Percentiles rank a stretch among this genome's conserved stretches.
Evolutionary conservation across 2,329 filamentous ascomycete genomes (phyloP).

Genomic region (Penicillium sp.): DNA sequence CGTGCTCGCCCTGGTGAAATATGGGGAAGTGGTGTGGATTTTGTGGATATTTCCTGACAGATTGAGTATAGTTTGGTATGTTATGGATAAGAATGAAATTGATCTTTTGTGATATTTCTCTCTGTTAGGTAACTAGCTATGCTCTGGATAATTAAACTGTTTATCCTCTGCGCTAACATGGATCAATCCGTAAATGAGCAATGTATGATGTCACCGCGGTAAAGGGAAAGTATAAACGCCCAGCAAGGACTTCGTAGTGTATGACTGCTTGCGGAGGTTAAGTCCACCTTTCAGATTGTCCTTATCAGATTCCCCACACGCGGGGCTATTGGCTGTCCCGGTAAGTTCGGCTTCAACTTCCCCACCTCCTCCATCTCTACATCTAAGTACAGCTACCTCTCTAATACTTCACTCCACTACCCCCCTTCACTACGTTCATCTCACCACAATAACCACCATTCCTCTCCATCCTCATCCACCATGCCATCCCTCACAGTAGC

Average conservation of each 20-base stretch:
- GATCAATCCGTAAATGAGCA: not conserved
- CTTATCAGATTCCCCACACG: not conserved
- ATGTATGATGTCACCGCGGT: not conserved
- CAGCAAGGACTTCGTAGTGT: not conserved
- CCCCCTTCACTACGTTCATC: too few species aligned
- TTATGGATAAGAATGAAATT: not conserved
- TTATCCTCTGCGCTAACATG: not conserved
- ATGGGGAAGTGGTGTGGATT: not conserved
- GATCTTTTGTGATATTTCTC: not conserved
- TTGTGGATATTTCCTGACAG: not conserved
- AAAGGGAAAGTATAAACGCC: not conserved
- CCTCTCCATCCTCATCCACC: not conserved
- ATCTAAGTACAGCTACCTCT: too few species aligned
- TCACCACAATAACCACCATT: not conserved
- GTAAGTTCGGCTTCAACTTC: not conserved
- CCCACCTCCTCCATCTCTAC: not conserved
- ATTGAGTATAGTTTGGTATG: not conserved
- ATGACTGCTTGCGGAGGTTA: too few species aligned
- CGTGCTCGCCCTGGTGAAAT: slow-evolving; percentile 1
- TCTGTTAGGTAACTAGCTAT: too few species aligned
- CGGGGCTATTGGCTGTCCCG: not conserved
- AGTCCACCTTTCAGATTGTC: too few species aligned
- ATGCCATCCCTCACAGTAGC: slow-evolving; percentile 49
- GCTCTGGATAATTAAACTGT: not conserved
- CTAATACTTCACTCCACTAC: too few species aligned